phyloP scores from a whole-genome alignment of 768 basidiomycete species.

The Boletus eberwhitei region DNA sequence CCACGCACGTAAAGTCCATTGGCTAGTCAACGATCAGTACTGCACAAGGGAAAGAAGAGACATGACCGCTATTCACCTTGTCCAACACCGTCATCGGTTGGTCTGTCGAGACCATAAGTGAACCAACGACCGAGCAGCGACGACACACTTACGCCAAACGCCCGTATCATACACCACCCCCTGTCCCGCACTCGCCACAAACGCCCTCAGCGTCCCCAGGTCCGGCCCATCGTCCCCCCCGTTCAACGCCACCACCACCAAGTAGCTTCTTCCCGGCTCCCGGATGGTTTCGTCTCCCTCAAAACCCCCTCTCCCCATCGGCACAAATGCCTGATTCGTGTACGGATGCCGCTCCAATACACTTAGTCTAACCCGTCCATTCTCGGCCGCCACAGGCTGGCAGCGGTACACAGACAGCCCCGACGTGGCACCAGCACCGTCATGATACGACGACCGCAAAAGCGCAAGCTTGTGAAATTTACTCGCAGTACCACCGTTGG shows the following conservation, averaged over 20 bases:
- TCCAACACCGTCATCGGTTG: conserved; percentile 88
- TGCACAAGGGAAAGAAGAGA: background rate
- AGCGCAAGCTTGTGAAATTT: conserved; percentile 92
- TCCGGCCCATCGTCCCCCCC: conserved; percentile 77
- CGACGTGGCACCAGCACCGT: conserved; percentile 49
- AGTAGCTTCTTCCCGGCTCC: conserved; percentile 55
- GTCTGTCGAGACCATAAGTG: conserved; percentile 46
- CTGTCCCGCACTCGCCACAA: conserved; percentile 75
- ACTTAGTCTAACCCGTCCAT: conserved; percentile 55
- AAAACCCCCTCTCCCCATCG: conserved; percentile 67
- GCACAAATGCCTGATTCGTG: conserved; percentile 92
- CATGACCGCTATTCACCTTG: conserved; percentile 40
- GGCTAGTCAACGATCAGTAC: conserved; percentile 38
- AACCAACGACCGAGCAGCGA: background rate
- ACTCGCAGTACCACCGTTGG: conserved; percentile 85
- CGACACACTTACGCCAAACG: conserved; percentile 78
- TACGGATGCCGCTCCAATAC: conserved; percentile 87
- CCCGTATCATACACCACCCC: conserved; percentile 82
- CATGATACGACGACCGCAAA: conserved; percentile 64
- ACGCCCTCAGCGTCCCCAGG: conserved; percentile 70
- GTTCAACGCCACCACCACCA: conserved; percentile 86
- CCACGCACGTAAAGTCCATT: conserved; percentile 85
- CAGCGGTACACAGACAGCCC: conserved; percentile 86
- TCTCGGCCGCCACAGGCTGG: conserved; percentile 45
- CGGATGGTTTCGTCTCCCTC: conserved; percentile 43